phyloP scores from a whole-genome alignment of 148 eudicot genomes.

The Chenopodium berlandieri region DNA sequence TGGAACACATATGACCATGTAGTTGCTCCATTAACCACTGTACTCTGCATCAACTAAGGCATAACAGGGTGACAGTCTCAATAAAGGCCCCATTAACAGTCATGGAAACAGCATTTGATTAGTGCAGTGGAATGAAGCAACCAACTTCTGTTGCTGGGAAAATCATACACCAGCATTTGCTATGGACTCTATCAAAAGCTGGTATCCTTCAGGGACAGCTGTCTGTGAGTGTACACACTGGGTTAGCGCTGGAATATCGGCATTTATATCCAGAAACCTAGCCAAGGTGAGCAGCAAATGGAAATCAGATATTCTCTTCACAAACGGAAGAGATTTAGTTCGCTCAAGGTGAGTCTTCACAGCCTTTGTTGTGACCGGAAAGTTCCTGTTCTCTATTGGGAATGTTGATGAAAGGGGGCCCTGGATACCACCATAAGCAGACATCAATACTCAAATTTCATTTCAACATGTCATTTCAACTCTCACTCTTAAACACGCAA shows the following conservation, averaged over 20 bases:
- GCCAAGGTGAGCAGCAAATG: slow-evolving; percentile 73
- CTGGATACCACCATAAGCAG: slow-evolving; percentile 39
- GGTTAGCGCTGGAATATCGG: slow-evolving; percentile 80
- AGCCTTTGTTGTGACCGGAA: slow-evolving; percentile 58
- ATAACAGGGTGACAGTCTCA: neutral
- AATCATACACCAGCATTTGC: slow-evolving; percentile 52
- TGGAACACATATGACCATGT: neutral
- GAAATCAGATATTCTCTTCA: slow-evolving; percentile 90
- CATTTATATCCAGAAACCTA: slow-evolving; percentile 62
- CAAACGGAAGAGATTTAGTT: slow-evolving; percentile 61
- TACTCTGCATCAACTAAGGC: neutral
- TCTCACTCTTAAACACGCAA: too few relatives aligned
- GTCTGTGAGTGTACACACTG: slow-evolving; percentile 60
- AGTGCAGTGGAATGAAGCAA: neutral
- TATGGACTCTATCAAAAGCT: slow-evolving; percentile 86
- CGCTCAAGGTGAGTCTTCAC: slow-evolving; percentile 75
- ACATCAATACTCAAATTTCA: too few relatives aligned
- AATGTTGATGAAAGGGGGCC: slow-evolving; percentile 78
- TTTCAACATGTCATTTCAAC: too few relatives aligned
- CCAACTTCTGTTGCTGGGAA: neutral
- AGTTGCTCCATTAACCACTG: neutral
- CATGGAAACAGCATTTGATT: neutral
- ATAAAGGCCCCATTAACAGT: neutral
- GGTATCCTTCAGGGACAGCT: slow-evolving; percentile 83
- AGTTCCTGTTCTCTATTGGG: slow-evolving; percentile 79